Base-by-base conservation (phyloP, 495 filamentous ascomycete genomes). In the Amorphotheca resinae region DNA sequence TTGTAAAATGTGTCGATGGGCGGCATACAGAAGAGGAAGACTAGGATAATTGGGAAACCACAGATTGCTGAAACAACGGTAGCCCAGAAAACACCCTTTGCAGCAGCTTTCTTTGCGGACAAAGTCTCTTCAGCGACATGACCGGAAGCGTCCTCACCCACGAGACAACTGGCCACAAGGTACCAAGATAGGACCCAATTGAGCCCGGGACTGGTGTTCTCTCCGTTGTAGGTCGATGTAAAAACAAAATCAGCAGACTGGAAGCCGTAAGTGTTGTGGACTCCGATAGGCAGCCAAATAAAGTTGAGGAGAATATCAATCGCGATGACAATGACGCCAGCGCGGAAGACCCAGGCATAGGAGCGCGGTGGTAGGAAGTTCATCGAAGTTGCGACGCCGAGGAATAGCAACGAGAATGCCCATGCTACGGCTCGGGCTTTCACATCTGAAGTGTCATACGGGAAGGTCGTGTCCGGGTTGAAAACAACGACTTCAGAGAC, bases 151-250 rank as follows among this genome's bases (percentile, higher is more conserved):
- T 63, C 60, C 30, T 61, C 45, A 15, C 60, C 60, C 0, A 61
- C 60, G 11, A 63, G 52, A 44, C 58, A 61, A 42, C 54, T 59
- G 2, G 49, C 53, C 9, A 55, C 48, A 32, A 63, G 33, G 32
- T 45, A 63, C 60, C 60, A 63, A 0, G 58, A 63, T 8, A 63
- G 44, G 16, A 61, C 60, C 60, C 60, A 63, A 38, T 63, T 63
- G 12, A 63, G 46, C 2, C 60, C 46, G 6, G 60, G 47, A 14
- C 41, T 50, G 0, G 54, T 58, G 3, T 49, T 54, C 7, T 53
- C 60, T 1, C 60, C 60, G 31, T 63, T 61, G 38, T 63, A 61
- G 12, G 48, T 56, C 0, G 60, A 59, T 1, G 58, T 59, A 33
- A 63, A 63, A 9, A 59, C 56, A 30, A 42, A 63, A 30, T 59